phyloP scores from a whole-genome alignment of 768 basidiomycete species.

The Peribolospora baueri region DNA sequence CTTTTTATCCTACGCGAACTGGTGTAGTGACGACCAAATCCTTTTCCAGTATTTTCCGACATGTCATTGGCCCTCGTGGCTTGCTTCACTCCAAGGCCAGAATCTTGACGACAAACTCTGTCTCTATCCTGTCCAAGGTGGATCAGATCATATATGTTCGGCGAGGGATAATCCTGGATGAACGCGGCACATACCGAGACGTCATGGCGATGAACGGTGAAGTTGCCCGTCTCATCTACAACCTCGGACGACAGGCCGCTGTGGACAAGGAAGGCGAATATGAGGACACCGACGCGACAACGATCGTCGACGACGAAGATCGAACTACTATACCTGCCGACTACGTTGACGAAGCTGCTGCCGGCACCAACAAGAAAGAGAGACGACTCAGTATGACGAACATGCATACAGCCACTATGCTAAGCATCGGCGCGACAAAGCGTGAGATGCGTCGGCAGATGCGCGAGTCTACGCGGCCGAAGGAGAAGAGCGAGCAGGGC shows the following conservation, averaged over 20 bases:
- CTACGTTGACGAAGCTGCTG: conserved; percentile 10
- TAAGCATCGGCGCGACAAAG: conserved; percentile 13
- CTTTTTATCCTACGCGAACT: conserved; percentile 23
- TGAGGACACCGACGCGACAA: conserved; percentile 13
- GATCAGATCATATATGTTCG: conserved; percentile 19
- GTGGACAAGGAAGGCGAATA: conserved; percentile 8
- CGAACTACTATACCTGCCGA: conserved; percentile 12
- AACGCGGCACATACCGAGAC: conserved; percentile 25
- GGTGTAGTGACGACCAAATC: conserved; percentile 31
- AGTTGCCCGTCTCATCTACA: conserved; percentile 28
- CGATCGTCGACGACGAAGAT: conserved; percentile 14
- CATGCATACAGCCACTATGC: conserved; percentile 17
- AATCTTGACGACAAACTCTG: conserved; percentile 13
- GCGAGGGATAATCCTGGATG: conserved; percentile 16
- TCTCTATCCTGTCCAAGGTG: background rate
- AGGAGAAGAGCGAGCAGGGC: conserved; percentile 19
- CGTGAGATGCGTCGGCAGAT: conserved; percentile 5
- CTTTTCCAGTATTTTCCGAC: conserved; percentile 51
- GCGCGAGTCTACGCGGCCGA: conserved; percentile 11
- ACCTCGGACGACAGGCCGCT: conserved; percentile 28
- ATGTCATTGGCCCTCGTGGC: conserved; percentile 33
- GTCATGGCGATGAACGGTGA: conserved; percentile 14
- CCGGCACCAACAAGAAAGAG: no score
- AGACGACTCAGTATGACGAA: background rate
- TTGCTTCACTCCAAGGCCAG: background rate